Conservation (phyloP, 257 asterid genomes). For the Jasminum sambac region DNA sequence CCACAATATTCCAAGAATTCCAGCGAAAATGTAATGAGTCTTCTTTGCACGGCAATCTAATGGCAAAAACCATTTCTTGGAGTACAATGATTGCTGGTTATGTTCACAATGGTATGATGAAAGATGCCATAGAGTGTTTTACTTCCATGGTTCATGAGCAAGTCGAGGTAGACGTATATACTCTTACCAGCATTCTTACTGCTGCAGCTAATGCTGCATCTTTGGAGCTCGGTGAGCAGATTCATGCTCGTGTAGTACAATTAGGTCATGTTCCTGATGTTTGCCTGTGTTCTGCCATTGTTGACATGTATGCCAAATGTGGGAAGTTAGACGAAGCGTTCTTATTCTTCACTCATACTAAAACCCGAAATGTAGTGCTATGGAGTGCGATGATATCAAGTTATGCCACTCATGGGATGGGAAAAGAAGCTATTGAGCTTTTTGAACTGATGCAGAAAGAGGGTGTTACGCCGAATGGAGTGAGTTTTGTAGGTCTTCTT, state of each 20-base stretch:
- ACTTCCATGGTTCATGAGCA: slow-evolving; percentile 48
- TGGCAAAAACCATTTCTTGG: slow-evolving; percentile 48
- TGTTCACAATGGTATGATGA: slow-evolving; percentile 53
- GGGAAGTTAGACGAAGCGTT: slow-evolving; percentile 55
- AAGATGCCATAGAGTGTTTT: slow-evolving; percentile 52
- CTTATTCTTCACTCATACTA: slow-evolving; percentile 44
- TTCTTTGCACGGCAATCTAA: slow-evolving; percentile 33
- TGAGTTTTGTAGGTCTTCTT: slow-evolving; percentile 61
- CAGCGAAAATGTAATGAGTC: slow-evolving; percentile 26
- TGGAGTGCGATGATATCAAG: slow-evolving; percentile 75
- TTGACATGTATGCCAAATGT: slow-evolving; percentile 83
- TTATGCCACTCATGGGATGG: slow-evolving; percentile 60
- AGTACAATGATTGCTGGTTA: slow-evolving; percentile 65
- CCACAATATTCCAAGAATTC: slow-evolving; percentile 40
- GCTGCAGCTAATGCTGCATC: slow-evolving; percentile 48
- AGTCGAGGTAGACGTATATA: slow-evolving; percentile 46
- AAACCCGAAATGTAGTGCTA: slow-evolving; percentile 49
- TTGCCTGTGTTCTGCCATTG: slow-evolving; percentile 53
- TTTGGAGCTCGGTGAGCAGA: slow-evolving; percentile 73
- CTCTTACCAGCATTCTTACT: slow-evolving; percentile 53
- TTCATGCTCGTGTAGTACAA: slow-evolving; percentile 57
- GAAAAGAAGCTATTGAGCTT: slow-evolving; percentile 53
- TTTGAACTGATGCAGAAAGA: slow-evolving; percentile 58
- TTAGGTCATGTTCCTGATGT: slow-evolving; percentile 52
- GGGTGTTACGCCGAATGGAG: slow-evolving; percentile 57